Percentiles rank a stretch among this genome's conserved stretches.
phyloP scores from a whole-genome alignment of 225 moss, liverwort and hornwort genomes.

The Marchantia paleacea region DNA sequence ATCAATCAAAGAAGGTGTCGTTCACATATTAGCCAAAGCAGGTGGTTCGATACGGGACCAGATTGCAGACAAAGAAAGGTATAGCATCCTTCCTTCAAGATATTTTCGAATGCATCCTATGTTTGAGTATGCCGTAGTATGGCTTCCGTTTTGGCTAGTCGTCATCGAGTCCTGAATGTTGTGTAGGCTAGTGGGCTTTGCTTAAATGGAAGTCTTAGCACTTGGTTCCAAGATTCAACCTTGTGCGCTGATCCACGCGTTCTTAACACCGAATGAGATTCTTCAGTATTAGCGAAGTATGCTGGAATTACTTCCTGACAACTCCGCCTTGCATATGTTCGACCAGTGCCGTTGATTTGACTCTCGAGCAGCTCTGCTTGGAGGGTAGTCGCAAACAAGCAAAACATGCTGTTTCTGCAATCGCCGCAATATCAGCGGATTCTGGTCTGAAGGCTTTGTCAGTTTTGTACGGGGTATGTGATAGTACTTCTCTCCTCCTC shows the following conservation, averaged over 20 bases:
- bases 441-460: conserved; percentile 90
- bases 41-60: conserved; percentile 82
- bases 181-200: neutral
- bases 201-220: neutral
- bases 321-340: neutral
- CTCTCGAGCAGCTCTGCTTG: conserved; percentile 84
- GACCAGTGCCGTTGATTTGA: conserved; percentile 75
- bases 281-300: neutral
- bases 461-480: conserved; percentile 83
- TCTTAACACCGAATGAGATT: neutral
- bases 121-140: neutral
- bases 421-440: conserved; percentile 84
- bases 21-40: conserved; percentile 91
- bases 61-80: conserved; percentile 63
- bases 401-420: conserved; percentile 94
- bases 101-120: too few relatives aligned
- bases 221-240: neutral
- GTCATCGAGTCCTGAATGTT: neutral
- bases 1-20: conserved; percentile 88
- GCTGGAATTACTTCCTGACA: neutral
- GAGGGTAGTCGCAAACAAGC: conserved; percentile 97
- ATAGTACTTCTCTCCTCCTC: neutral
- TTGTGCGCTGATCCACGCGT: too few relatives aligned
- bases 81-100: neutral
- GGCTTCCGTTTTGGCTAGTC: neutral